Evolutionary conservation across 441 rosid species (phyloP).

Genomic region (Pelargonium australe): DNA sequence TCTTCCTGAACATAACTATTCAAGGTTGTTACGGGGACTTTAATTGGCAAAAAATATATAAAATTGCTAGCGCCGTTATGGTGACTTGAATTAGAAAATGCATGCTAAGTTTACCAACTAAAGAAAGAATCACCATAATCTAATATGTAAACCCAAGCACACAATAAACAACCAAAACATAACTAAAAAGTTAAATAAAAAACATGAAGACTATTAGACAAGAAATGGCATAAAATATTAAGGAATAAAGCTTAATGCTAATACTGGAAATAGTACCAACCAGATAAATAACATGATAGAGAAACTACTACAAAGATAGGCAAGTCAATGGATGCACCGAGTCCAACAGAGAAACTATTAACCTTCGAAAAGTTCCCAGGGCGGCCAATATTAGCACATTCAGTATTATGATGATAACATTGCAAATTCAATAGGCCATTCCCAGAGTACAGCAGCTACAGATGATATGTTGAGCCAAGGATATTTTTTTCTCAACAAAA

Average conservation of each 20-base stretch:
- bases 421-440: not conserved
- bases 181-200: not conserved
- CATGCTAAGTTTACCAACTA: not conserved
- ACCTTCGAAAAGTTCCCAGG: conserved; percentile 12
- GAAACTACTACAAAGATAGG: not conserved
- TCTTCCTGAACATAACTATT: conserved; percentile 4
- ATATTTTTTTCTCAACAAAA: not conserved
- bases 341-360: not conserved
- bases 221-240: too few species aligned
- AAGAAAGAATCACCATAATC: not conserved
- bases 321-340: not conserved
- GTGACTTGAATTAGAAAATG: too few species aligned
- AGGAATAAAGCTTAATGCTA: too few species aligned
- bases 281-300: too few species aligned
- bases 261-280: too few species aligned
- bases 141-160: not conserved
- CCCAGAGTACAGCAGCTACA: not conserved
- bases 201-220: too few species aligned
- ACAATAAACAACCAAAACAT: not conserved
- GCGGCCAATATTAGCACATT: conserved; percentile 7
- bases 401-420: not conserved
- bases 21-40: not conserved
- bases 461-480: not conserved
- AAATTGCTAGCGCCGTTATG: not conserved
- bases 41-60: not conserved